Base-by-base conservation (phyloP, 1,284 basidiomycete genomes). In the Xerocomus minutiporus region DNA sequence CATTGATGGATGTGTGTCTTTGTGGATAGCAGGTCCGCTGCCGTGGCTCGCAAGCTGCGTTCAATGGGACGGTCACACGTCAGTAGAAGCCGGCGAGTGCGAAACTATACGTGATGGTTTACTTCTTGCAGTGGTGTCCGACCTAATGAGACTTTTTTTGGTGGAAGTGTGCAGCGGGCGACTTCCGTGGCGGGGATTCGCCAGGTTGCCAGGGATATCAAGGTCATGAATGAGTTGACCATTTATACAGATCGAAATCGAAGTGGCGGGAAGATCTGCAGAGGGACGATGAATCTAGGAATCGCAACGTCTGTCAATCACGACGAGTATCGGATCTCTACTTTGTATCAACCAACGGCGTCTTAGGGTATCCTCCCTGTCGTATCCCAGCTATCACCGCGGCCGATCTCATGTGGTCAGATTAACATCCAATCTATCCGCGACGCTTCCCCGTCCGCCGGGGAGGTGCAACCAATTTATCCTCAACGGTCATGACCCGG, bases 221-320 rank as follows among this genome's bases (percentile, higher is more conserved):
- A 20, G 20, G 20, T 20, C 20, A 20, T 20, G 20, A 20, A 20
- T 20, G 20, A 5, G 20, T 15, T 25, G 23, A 13, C 39, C 12
- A 41, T 41, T 8, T 20, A 20, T 20, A 20, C 20, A 20, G 55
- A 63, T 61, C 56, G 62, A 52, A 63, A 53, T 57, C 52, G 53
- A 51, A 52, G 56, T 50, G 59, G 44, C 42, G 47, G 31, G 48
- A 62, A 12, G 66, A 68, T 68, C 61, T 64, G 46, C 54, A 52
- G 39, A 61, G 61, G 53, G 32, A 55, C 65, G 57, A 62, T 54
- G 48, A 52, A 67, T 67, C 53, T 60, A n/a, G 38, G 56, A 65
- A 67, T 61, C 52, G 58, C 64, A 53, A 46, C 49, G 51, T 42
- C 54, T 59, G 64, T 54, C 60, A 66, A 65, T 63, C 56, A 63